phyloP scores from a whole-genome alignment of 768 basidiomycete genomes.

The Agaricus blazei region DNA sequence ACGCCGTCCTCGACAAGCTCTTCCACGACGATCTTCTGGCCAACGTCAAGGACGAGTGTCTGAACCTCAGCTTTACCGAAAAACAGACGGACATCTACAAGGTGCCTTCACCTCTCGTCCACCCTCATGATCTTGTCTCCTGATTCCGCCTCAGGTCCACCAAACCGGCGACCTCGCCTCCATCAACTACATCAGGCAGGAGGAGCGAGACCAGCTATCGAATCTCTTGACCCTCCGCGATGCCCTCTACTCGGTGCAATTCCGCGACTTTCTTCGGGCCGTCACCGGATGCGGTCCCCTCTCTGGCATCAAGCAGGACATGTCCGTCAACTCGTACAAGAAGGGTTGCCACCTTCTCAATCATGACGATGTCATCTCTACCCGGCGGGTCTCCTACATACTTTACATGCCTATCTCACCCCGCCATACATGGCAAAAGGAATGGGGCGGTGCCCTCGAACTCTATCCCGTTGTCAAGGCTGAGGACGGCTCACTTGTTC shows the following conservation, averaged over 20 bases:
- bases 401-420: constrained; percentile 87
- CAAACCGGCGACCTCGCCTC: constrained; percentile 97
- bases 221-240: constrained; percentile 79
- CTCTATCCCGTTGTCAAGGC: constrained; percentile 72
- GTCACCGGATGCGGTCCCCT: constrained; percentile 93
- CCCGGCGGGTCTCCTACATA: constrained; percentile 92
- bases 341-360: constrained; percentile 92
- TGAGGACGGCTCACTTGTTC: constrained; percentile 64
- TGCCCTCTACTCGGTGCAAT: constrained; percentile 82
- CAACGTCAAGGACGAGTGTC: constrained; percentile 81
- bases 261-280: constrained; percentile 75
- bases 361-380: constrained; percentile 97
- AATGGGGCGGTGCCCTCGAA: constrained; percentile 93
- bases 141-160: constrained; percentile 58
- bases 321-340: constrained; percentile 90
- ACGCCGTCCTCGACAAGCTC: constrained; percentile 74
- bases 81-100: constrained; percentile 99
- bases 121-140: constrained; percentile 5
- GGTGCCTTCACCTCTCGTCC: constrained; percentile 33
- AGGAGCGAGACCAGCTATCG: constrained; percentile 76
- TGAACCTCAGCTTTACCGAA: constrained; percentile 75
- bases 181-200: constrained; percentile 75
- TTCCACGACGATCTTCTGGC: constrained; percentile 80
- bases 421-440: constrained; percentile 73
- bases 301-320: constrained; percentile 89